A percentile compares a stretch with the other conserved stretches of the same genome.
These are phyloP conservation scores for Suillus ampliporus DNA, from an alignment of 768 basidiomycete genomes.

Conservation along the genomic window DNA sequence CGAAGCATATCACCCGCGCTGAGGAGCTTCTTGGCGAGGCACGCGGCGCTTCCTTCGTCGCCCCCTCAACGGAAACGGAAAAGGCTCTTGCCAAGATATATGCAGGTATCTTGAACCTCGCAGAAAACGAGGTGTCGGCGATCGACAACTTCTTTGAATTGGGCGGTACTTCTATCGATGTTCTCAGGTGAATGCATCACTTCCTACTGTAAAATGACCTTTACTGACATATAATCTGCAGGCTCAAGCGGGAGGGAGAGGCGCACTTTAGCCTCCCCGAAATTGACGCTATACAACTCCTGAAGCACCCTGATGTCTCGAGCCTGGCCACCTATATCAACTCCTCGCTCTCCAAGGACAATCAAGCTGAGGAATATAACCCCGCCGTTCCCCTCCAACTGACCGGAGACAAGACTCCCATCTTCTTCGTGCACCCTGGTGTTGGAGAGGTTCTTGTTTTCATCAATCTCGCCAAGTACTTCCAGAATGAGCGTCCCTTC, in stretches of 20 bases:
- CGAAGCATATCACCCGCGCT: conserved; percentile 35
- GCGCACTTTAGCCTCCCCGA: conserved; percentile 34
- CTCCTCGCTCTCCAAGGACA: conserved; percentile 29
- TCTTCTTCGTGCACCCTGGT: conserved; percentile 51
- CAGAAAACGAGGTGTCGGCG: conserved; percentile 27
- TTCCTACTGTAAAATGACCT: not conserved
- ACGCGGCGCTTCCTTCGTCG: conserved; percentile 28
- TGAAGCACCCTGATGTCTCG: conserved; percentile 38
- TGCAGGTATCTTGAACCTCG: conserved; percentile 37
- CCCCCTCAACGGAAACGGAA: conserved; percentile 33
- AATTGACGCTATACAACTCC: conserved; percentile 45
- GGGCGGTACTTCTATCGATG: conserved; percentile 48
- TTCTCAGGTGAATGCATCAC: conserved; percentile 23
- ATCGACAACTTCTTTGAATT: conserved; percentile 46
- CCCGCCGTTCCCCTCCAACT: conserved; percentile 47
- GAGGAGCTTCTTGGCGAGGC: conserved; percentile 30
- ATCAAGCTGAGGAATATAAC: conserved; percentile 36
- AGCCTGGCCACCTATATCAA: conserved; percentile 38
- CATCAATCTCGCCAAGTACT: conserved; percentile 46
- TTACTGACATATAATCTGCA: not conserved
- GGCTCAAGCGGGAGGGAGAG: conserved; percentile 35
- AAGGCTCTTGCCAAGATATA: conserved; percentile 36
- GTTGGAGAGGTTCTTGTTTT: conserved; percentile 48
- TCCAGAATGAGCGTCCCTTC: conserved; percentile 44
- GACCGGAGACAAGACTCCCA: conserved; percentile 44